Conservation (phyloP, 169 alveolate genomes). For the Plasmodium gaboni region DNA sequence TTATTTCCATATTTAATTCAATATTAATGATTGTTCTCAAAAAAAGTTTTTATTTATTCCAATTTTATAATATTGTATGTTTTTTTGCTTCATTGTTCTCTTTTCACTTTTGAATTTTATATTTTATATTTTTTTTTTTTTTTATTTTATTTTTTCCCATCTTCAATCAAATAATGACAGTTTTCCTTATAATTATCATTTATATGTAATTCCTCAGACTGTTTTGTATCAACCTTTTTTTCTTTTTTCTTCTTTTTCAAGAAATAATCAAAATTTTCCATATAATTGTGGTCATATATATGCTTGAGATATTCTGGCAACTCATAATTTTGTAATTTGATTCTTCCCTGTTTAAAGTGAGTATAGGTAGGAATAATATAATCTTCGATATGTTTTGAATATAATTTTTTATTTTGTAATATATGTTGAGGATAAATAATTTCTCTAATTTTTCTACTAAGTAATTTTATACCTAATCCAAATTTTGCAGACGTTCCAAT, state of each 20-base stretch:
- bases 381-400: constrained; percentile 59
- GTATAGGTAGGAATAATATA: constrained; percentile 58
- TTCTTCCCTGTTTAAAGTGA: constrained; percentile 40
- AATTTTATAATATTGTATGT: neutral
- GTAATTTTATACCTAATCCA: constrained; percentile 83
- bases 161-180: neutral
- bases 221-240: neutral
- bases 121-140: neutral
- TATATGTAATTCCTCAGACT: neutral
- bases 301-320: constrained; percentile 64
- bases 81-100: neutral
- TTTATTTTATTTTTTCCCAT: neutral
- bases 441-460: constrained; percentile 67
- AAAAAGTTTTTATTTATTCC: neutral
- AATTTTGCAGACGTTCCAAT: constrained; percentile 88
- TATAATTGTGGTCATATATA: constrained; percentile 61
- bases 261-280: constrained; percentile 69
- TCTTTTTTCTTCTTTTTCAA: constrained; percentile 38
- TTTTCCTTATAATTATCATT: neutral
- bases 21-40: neutral
- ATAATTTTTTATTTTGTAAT: constrained; percentile 48
- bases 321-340: constrained; percentile 54
- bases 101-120: neutral
- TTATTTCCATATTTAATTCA: no score
- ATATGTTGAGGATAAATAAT: constrained; percentile 64